Conservation (phyloP, 345 rosid species). For the Sonneratia alba region DNA sequence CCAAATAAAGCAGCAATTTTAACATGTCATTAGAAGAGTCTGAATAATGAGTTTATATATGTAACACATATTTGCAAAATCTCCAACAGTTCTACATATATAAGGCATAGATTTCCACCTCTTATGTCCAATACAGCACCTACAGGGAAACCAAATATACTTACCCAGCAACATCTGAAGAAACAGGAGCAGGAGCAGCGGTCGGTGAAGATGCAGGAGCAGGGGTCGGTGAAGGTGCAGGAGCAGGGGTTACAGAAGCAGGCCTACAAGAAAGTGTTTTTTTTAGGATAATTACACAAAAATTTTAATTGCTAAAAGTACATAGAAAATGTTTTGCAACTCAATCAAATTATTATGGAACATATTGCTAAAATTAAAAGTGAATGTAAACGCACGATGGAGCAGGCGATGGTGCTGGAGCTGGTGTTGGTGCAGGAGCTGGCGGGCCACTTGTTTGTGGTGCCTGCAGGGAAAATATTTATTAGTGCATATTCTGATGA, state of each 20-base stretch:
- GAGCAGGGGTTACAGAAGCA: slow-evolving; percentile 13
- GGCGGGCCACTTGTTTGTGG: slow-evolving; percentile 38
- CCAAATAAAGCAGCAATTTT: not conserved
- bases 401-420: slow-evolving; percentile 35
- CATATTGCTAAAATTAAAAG: not conserved
- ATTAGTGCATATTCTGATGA: not conserved
- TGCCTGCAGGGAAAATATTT: slow-evolving; percentile 26
- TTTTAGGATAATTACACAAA: no score
- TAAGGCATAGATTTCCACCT: not conserved
- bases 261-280: slow-evolving; percentile 17
- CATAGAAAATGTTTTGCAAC: not conserved
- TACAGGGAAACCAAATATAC: not conserved
- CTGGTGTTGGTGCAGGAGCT: slow-evolving; percentile 23
- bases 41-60: not conserved
- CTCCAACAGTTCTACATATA: not conserved
- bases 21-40: not conserved
- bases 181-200: slow-evolving; percentile 1
- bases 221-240: slow-evolving; percentile 21
- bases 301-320: not conserved
- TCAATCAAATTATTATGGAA: not conserved
- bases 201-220: slow-evolving; percentile 8
- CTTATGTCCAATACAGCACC: not conserved
- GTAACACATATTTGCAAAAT: not conserved
- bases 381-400: not conserved
- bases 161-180: slow-evolving; percentile 11